phyloP scores from a whole-genome alignment of 306 rosid species.

The Dryas octopetala region DNA sequence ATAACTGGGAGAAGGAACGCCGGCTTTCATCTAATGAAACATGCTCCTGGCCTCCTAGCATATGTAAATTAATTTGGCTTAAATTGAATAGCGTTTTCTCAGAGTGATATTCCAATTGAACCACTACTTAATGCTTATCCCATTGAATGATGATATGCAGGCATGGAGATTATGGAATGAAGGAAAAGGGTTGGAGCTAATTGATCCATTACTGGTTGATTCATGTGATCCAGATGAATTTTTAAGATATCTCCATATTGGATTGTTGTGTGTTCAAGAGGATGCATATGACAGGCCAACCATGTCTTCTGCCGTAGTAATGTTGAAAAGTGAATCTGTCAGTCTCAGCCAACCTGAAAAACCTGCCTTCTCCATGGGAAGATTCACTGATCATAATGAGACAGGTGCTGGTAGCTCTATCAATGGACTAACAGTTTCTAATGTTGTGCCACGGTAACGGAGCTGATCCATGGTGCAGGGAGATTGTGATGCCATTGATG shows the following conservation, averaged over 20 bases:
- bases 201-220: conserved; percentile 20
- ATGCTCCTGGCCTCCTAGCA: neutral
- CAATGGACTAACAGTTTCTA: conserved; percentile 20
- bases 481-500: neutral
- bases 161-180: conserved; percentile 52
- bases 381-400: neutral
- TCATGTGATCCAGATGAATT: conserved; percentile 30
- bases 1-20: conserved; percentile 34
- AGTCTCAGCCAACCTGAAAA: conserved; percentile 14
- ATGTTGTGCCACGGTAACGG: neutral
- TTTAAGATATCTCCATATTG: conserved; percentile 30
- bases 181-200: conserved; percentile 25
- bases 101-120: neutral
- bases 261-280: conserved; percentile 37
- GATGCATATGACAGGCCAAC: conserved; percentile 33
- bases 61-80: conserved; percentile 13
- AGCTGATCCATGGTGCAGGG: neutral
- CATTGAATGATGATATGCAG: conserved; percentile 21
- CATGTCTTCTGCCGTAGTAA: conserved; percentile 29
- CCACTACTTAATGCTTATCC: neutral
- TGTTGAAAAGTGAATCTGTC: conserved; percentile 29
- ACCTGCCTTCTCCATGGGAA: conserved; percentile 19
- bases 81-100: neutral
- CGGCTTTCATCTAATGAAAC: conserved; percentile 6
- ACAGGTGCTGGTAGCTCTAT: conserved; percentile 2